phyloP scores from a whole-genome alignment of 2,329 filamentous ascomycete species.

The Parascedosporium putredinis region DNA sequence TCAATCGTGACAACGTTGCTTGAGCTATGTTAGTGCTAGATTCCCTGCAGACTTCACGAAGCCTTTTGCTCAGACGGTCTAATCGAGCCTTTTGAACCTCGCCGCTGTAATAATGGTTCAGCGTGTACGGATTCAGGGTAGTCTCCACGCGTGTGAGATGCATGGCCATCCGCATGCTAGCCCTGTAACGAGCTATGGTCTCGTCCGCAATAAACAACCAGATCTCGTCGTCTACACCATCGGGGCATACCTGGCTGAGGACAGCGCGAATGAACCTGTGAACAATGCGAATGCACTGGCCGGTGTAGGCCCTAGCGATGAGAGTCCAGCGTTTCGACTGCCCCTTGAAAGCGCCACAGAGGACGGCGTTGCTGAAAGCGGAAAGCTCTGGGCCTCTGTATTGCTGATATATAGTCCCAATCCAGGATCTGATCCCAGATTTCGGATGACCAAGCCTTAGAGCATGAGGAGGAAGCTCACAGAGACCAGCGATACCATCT shows the following conservation, averaged over 20 bases:
- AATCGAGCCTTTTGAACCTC: background rate
- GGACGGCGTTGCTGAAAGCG: slow-evolving; percentile 13
- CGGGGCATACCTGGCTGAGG: slow-evolving; percentile 14
- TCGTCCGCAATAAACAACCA: slow-evolving; percentile 14
- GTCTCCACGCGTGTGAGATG: slow-evolving; percentile 19
- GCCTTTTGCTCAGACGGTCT: background rate
- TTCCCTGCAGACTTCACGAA: background rate
- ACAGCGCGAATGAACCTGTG: slow-evolving; percentile 18
- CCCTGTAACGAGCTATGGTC: slow-evolving; percentile 15
- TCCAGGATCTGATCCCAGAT: slow-evolving; percentile 15
- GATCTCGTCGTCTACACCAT: slow-evolving; percentile 13
- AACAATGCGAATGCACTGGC: slow-evolving; percentile 17
- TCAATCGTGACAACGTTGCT: background rate
- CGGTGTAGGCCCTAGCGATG: slow-evolving; percentile 18
- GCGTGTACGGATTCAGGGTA: slow-evolving; percentile 19
- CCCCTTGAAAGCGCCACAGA: slow-evolving; percentile 16
- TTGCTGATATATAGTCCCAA: slow-evolving; percentile 13
- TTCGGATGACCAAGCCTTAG: background rate
- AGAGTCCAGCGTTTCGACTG: slow-evolving; percentile 21
- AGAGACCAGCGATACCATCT: background rate
- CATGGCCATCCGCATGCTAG: slow-evolving; percentile 14
- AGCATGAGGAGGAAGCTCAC: slow-evolving; percentile 10
- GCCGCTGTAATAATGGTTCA: slow-evolving; percentile 12
- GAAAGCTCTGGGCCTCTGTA: slow-evolving; percentile 18
- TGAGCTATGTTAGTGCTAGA: background rate